phyloP scores from a whole-genome alignment of 2,329 filamentous ascomycete species.

The Colletotrichum theobromicola region DNA sequence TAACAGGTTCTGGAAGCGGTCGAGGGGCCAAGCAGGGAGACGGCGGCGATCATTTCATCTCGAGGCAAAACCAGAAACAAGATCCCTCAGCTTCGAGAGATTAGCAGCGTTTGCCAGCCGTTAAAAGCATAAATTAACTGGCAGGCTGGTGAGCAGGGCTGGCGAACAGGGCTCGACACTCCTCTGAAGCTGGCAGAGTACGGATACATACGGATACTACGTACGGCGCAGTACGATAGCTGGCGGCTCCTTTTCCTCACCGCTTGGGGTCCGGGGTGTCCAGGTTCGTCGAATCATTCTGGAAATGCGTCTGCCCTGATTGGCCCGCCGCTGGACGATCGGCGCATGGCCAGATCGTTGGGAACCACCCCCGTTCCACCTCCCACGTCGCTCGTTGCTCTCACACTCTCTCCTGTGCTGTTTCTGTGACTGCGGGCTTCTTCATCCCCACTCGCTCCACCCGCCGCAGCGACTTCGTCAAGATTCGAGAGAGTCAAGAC shows the following conservation, averaged over 20 bases:
- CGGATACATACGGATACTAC: not conserved
- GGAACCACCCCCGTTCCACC: not conserved
- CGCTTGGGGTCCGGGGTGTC: conserved; percentile 10
- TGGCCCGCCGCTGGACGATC: conserved; percentile 2
- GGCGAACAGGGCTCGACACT: not conserved
- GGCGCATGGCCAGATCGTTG: conserved; percentile 20
- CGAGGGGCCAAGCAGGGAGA: not conserved
- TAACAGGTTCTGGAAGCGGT: not conserved
- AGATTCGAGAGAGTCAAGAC: not conserved
- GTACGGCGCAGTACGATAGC: not conserved
- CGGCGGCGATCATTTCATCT: not conserved
- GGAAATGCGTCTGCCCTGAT: conserved; percentile 2
- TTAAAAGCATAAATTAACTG: not conserved
- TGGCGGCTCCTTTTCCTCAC: conserved; percentile 6
- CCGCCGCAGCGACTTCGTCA: not conserved
- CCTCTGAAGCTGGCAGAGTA: not conserved
- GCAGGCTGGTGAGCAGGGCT: not conserved
- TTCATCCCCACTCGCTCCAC: not conserved
- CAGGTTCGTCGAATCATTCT: conserved; percentile 9
- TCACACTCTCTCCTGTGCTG: not conserved
- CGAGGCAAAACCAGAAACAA: not conserved
- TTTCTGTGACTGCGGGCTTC: not conserved
- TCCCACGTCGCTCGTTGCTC: not conserved
- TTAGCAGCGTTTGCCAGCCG: not conserved
- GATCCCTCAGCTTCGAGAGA: not conserved